phyloP scores from a whole-genome alignment of 768 basidiomycete genomes.

The Imleria badia region DNA sequence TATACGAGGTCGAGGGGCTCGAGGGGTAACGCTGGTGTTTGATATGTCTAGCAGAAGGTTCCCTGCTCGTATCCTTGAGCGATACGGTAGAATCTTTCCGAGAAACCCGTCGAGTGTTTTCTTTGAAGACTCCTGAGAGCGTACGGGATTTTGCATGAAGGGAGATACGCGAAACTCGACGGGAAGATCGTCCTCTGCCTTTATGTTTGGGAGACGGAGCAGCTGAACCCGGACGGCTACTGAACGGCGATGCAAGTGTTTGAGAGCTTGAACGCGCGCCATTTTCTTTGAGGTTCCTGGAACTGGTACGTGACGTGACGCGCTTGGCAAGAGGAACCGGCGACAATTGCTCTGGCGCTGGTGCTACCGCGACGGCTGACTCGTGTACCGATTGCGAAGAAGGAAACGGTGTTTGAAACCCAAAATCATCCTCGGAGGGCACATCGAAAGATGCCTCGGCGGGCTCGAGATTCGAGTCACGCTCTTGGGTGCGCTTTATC shows the following conservation, averaged over 20 bases:
- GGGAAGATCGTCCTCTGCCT: conserved; percentile 10
- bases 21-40: conserved; percentile 21
- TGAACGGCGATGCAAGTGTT: conserved; percentile 46
- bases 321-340: conserved; percentile 41
- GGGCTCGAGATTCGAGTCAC: conserved; percentile 1
- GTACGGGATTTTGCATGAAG: conserved; percentile 39
- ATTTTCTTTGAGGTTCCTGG: conserved; percentile 44
- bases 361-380: conserved; percentile 20
- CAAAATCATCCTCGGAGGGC: conserved; percentile 16
- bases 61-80: conserved; percentile 15
- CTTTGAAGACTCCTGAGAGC: conserved; percentile 33
- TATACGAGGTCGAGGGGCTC: conserved; percentile 27
- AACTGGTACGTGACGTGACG: conserved; percentile 38
- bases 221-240: conserved; percentile 43
- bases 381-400: conserved; percentile 23
- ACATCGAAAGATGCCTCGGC: neutral
- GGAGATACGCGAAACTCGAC: conserved; percentile 16
- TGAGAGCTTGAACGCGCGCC: conserved; percentile 16
- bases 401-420: conserved; percentile 30
- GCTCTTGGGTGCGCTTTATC: conserved; percentile 26
- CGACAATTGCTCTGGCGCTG: conserved; percentile 38
- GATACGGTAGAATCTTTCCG: conserved; percentile 19
- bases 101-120: conserved; percentile 12
- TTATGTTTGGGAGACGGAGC: conserved; percentile 35
- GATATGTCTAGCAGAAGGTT: conserved; percentile 8